A percentile compares a stretch with the other conserved stretches of the same genome.
phyloP scores from a whole-genome alignment of 768 basidiomycete species.

The Lactifluus rugatus region DNA sequence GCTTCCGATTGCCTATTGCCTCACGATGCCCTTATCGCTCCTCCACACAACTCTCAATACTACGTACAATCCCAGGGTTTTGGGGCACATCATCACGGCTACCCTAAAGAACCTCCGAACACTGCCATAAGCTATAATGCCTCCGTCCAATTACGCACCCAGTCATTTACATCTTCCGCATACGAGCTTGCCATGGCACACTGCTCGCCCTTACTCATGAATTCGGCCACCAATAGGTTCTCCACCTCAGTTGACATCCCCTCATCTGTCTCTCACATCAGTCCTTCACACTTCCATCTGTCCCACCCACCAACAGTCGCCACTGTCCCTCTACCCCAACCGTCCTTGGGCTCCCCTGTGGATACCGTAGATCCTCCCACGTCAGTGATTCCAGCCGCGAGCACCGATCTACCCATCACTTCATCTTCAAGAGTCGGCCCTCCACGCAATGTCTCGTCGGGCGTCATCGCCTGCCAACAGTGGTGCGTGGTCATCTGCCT shows the following conservation, averaged over 20 bases:
- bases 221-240: slow-evolving; percentile 6
- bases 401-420: slow-evolving; percentile 12
- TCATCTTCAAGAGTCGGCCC: slow-evolving; percentile 25
- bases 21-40: slow-evolving; percentile 17
- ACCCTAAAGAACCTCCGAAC: slow-evolving; percentile 18
- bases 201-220: slow-evolving; percentile 9
- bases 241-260: slow-evolving; percentile 4
- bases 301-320: neutral
- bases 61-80: slow-evolving; percentile 16
- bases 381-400: slow-evolving; percentile 16
- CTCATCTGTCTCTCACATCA: slow-evolving; percentile 2
- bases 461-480: slow-evolving; percentile 78
- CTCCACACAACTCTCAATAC: slow-evolving; percentile 12
- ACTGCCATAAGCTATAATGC: slow-evolving; percentile 14
- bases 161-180: slow-evolving; percentile 19
- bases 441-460: slow-evolving; percentile 48
- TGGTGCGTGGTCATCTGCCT: slow-evolving; percentile 46
- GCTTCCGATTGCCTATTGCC: slow-evolving; percentile 15
- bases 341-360: neutral
- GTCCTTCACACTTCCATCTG: slow-evolving; percentile 14
- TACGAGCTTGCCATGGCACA: slow-evolving; percentile 17
- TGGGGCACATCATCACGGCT: slow-evolving; percentile 9
- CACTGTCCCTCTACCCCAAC: slow-evolving; percentile 7
- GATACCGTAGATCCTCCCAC: slow-evolving; percentile 12
- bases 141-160: slow-evolving; percentile 13